These are phyloP conservation scores for Trichoderma sp. DNA, from an alignment of 2,329 filamentous ascomycete species.

Conservation along the genomic window DNA sequence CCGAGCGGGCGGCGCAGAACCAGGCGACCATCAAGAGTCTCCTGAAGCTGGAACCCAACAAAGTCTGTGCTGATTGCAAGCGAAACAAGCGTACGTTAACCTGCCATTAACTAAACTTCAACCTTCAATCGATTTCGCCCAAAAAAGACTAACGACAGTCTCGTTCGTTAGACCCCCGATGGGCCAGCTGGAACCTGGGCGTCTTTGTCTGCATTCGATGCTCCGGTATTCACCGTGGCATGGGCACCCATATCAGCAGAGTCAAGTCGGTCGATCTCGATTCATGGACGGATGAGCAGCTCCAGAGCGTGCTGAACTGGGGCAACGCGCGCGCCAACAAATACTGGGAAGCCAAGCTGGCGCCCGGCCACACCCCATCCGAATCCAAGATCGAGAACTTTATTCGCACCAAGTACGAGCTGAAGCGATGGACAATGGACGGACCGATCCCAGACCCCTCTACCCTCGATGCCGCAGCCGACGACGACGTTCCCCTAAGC, in stretches of 20 bases:
- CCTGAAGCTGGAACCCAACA: slow-evolving; percentile 92
- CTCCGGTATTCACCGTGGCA: slow-evolving; percentile 96
- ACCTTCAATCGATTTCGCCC: not conserved
- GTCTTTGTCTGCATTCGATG: slow-evolving; percentile 98
- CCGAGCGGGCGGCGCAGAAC: slow-evolving; percentile 90
- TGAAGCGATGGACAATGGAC: slow-evolving; percentile 99
- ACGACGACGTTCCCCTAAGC: slow-evolving; percentile 74
- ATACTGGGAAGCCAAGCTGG: slow-evolving; percentile 97
- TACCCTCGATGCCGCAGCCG: slow-evolving; percentile 77
- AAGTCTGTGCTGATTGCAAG: slow-evolving; percentile 98
- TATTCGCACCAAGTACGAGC: slow-evolving; percentile 97
- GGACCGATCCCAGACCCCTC: slow-evolving; percentile 92
- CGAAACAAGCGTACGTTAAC: slow-evolving; percentile 83
- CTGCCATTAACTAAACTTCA: not conserved
- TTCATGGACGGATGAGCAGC: slow-evolving; percentile 97
- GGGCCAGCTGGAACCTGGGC: slow-evolving; percentile 98
- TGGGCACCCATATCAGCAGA: slow-evolving; percentile 97
- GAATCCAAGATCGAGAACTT: slow-evolving; percentile 99
- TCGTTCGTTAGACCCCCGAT: slow-evolving; percentile 74
- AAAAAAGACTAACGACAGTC: not conserved
- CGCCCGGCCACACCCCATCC: slow-evolving; percentile 85
- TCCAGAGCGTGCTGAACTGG: slow-evolving; percentile 92
- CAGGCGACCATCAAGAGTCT: slow-evolving; percentile 91
- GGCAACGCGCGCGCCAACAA: slow-evolving; percentile 96
- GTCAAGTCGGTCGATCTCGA: slow-evolving; percentile 99